Base-by-base conservation (phyloP, 1,284 basidiomycete species). In the Vanrija humicola region DNA sequence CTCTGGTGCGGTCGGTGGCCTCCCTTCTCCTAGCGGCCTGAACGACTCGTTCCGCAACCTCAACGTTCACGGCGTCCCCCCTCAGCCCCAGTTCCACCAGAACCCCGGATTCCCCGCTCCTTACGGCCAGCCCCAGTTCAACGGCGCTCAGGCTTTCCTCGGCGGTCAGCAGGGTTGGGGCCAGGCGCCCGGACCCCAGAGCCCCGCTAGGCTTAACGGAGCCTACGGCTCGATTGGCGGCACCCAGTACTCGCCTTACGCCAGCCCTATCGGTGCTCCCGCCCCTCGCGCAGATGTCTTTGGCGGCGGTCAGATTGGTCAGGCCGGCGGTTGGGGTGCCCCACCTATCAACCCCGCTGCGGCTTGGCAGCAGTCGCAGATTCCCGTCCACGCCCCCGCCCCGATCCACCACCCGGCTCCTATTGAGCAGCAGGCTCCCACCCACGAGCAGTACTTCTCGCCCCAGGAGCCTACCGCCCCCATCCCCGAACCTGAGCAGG, bases 1-100 rank as follows among this genome's bases (percentile, higher is more conserved):
- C n/a, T 48, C 62, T 6, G 40, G 29, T 12, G 48, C 46, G 8
- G n/a, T 58, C 38, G 62, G 60, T 26, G 56, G 54, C 23, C 43
- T 26, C 5, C 48, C 55, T 7, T 54, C 58, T 25, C 56, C 63
- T 2, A 46, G 45, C 48, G 45, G 40, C 16, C 50, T 68, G 18
- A 60, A 61, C 50, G 72, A 73, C 38, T 52, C 59, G 9, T 69
- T 73, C 64, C 66, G 64, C 16, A 64, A 61, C 46, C 64, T 72
- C 25, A 53, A 53, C 56, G 51, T 69, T 43, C 61, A 59, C 46
- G 53, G 49, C 43, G 15, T 46, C 2, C 52, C 52, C 7, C 52
- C 49, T 2, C 56, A 50, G 19, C 43, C 45, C 38, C 51, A 50
- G 44, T 44, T 23, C 23, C 57, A 50, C 43, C 44, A 51, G 21